Percentiles rank a stretch among this genome's conserved stretches.
These are phyloP conservation scores for Steccherinum ochraceum DNA, from an alignment of 768 basidiomycete genomes.

Conservation along the genomic window DNA sequence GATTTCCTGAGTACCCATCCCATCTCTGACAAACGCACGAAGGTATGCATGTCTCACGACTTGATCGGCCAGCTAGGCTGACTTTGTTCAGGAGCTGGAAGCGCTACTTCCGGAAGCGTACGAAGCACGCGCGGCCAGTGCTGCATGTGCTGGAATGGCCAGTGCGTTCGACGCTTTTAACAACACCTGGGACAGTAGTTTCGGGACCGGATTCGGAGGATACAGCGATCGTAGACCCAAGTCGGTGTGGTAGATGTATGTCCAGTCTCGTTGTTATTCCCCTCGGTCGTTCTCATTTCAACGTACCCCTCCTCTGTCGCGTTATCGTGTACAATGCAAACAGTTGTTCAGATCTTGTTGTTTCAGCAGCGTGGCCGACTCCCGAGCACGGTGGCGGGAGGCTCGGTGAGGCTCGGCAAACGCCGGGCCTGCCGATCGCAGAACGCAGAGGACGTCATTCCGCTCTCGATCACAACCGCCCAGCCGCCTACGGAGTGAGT, in stretches of 20 bases:
- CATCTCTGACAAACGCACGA: slow-evolving; percentile 59
- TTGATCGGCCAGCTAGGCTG: not conserved
- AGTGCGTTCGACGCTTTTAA: slow-evolving; percentile 11
- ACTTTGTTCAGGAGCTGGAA: slow-evolving; percentile 30
- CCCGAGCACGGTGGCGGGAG: not conserved
- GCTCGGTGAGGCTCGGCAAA: not conserved
- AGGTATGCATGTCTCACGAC: slow-evolving; percentile 36
- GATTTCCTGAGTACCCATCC: slow-evolving; percentile 85
- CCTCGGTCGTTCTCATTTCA: too few species aligned
- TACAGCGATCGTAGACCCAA: not conserved
- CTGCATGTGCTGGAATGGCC: slow-evolving; percentile 37
- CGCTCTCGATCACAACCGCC: not conserved
- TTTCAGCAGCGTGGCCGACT: too few species aligned
- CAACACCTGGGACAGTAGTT: not conserved
- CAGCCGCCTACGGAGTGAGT: not conserved
- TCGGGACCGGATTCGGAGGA: not conserved
- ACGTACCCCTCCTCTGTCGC: too few species aligned
- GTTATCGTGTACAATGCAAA: too few species aligned
- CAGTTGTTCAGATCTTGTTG: too few species aligned
- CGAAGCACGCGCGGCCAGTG: slow-evolving; percentile 45
- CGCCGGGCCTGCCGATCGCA: too few species aligned
- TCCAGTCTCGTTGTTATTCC: too few species aligned
- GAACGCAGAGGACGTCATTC: not conserved
- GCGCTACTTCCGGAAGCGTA: slow-evolving; percentile 53
- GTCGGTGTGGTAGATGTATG: not conserved